Percentiles rank a stretch among this genome's conserved stretches.
These are phyloP conservation scores for Dothistroma septosporum DNA, from an alignment of 2,329 filamentous ascomycete genomes.

Conservation along the genomic window DNA sequence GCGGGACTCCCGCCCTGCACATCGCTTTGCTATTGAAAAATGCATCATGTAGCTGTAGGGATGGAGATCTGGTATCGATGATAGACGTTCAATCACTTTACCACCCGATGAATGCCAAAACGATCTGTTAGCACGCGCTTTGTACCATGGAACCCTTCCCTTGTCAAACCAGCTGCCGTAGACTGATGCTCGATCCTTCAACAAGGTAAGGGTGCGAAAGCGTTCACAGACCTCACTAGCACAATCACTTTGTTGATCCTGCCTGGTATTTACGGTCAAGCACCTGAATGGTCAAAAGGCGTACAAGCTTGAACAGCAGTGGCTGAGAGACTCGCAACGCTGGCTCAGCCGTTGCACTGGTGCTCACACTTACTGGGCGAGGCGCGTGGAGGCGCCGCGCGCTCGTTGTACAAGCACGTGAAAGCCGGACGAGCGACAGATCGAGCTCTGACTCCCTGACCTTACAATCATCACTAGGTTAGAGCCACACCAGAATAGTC, in stretches of 20 bases:
- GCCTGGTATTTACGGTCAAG: background rate
- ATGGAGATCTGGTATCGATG: too few species aligned
- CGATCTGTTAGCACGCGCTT: background rate
- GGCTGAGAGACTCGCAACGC: background rate
- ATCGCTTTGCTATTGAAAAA: too few species aligned
- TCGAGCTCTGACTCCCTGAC: background rate
- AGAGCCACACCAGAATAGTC: background rate
- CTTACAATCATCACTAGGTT: background rate
- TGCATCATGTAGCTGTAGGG: too few species aligned
- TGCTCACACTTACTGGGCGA: background rate
- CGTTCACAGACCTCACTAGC: slow-evolving; percentile 1
- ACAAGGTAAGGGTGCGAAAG: background rate
- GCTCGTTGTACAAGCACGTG: background rate
- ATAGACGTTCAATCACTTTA: too few species aligned
- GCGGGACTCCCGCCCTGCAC: too few species aligned
- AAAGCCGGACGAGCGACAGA: background rate
- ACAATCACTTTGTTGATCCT: background rate
- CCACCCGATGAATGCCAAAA: too few species aligned
- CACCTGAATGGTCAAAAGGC: background rate
- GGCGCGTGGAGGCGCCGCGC: background rate
- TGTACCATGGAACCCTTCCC: background rate
- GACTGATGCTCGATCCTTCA: background rate
- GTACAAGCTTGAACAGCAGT: background rate
- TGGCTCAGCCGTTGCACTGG: background rate
- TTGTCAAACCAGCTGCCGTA: background rate